Evolutionary conservation across 768 basidiomycete species (phyloP), one percentile per base, ranked within the genome.

Genomic region (Rhodosporidiobolus odoratus): DNA sequence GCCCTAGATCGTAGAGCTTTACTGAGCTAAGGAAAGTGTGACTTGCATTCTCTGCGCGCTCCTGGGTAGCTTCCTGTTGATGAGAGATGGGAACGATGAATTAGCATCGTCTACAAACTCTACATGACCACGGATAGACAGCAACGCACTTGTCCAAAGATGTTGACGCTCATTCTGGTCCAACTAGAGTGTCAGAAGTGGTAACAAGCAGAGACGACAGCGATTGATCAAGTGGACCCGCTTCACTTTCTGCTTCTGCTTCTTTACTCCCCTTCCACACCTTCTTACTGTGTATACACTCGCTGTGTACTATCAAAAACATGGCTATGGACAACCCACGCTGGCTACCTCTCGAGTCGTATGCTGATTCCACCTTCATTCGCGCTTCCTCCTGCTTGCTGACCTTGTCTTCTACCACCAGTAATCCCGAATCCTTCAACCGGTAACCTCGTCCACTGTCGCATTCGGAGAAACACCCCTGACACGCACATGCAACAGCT

Each of bases 11-110:
- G 23, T 30, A 1, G 16, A n/a, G n/a, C n/a, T n/a, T n/a, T n/a
- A n/a, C n/a, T n/a, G n/a, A n/a, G n/a, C n/a, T n/a, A n/a, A n/a
- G 15, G 41, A 34, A 23, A 6, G n/a, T 32, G 21, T 17, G 47
- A 60, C 76, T 68, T 35, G 65, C 76, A 75, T 77, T 77, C 83
- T 97, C 94, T 27, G 92, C 93, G 79, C 92, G 90, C 82, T 98
- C 95, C 82, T 98, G 82, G 43, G 82, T 82, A 15, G 82, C 81
- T 81, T 82, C 74, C 66, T 71, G 65, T 34, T 15, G 27, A 4
- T n/a, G 37, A 50, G 32, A 9, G 35, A 34, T 25, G 19, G 25
- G 47, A 34, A 23, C 3, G 63, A 66, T 41, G 58, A 56, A 38
- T 23, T 23, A 7, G 8, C 25, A 52, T 32, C 17, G 23, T n/a